Base-by-base conservation (phyloP, 2,329 filamentous ascomycete genomes). In the Boeremia lycopersici region DNA sequence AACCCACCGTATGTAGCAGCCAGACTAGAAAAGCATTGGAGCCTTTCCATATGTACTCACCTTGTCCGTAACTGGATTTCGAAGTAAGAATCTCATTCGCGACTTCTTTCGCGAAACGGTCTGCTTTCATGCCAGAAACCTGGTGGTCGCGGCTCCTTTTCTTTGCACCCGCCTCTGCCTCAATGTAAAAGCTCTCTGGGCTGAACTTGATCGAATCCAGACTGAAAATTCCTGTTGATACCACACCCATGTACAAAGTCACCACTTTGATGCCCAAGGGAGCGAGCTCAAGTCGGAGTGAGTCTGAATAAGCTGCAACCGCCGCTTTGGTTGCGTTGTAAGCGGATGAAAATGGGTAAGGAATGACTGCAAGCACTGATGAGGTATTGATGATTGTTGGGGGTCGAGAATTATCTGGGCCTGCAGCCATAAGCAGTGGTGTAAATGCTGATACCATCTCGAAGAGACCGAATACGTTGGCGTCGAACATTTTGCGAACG, bases 271-370 rank as follows among this genome's bases (percentile, higher is more conserved):
- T 31, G 15, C 72, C 76, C 15, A 80, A 76, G 0, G 82, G 82
- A 52, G 64, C 74, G 4, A 85, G 69, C 63, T 86, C 83, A n/a
- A 86, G 77, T 11, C 84, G 77, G 36, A 86, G 67, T 0, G 81
- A 83, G 55, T 85, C 78, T 53, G 78, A 81, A 65, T 82, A 86
- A 0, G 77, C 74, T 60, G 84, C 81, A 39, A 86, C 62, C 1
- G 84, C 84, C 0, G 82, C 84, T 66, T 86, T 85, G 33, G 79
- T 81, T 12, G 82, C 81, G 63, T 83, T 83, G 72, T 86, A 86
- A 7, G 40, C 40, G 7, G 28, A 31, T 19, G 28, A 31, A 10
- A 42, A 42, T 2, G 70, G 56, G 57, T 62, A 70, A 2, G 60
- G 58, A 33, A 61, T n/a, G 13, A n/a, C 7, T 10, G 31, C 40